Percentiles rank a stretch among this genome's conserved stretches.
phyloP scores from a whole-genome alignment of 176 grass and related monocot species.

The Cenchrus americanus region DNA sequence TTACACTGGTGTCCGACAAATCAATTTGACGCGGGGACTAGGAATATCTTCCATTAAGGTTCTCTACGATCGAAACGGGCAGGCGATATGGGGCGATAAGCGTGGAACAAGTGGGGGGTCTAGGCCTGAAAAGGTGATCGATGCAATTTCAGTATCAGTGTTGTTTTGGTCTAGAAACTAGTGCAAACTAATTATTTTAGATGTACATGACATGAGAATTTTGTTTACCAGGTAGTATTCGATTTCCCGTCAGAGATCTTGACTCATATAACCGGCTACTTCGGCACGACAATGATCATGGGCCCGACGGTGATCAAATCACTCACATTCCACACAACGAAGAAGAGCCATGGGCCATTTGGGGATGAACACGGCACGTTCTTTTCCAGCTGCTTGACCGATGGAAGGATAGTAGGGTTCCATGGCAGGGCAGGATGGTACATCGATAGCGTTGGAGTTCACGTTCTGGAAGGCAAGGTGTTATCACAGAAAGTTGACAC shows the following conservation, averaged over 20 bases:
- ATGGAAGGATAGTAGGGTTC: slow-evolving; percentile 77
- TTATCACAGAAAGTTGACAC: slow-evolving; percentile 36
- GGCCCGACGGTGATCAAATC: slow-evolving; percentile 82
- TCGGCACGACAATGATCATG: slow-evolving; percentile 74
- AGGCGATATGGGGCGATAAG: slow-evolving; percentile 87
- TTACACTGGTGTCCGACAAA: slow-evolving; percentile 74
- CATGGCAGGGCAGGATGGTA: slow-evolving; percentile 83
- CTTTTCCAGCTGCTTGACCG: slow-evolving; percentile 79
- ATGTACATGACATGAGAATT: neutral
- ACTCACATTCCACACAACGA: slow-evolving; percentile 87
- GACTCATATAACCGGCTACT: slow-evolving; percentile 85
- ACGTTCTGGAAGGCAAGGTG: slow-evolving; percentile 89
- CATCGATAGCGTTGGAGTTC: slow-evolving; percentile 82
- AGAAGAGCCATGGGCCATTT: slow-evolving; percentile 73
- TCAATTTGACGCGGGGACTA: slow-evolving; percentile 63
- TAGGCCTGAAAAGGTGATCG: slow-evolving; percentile 67
- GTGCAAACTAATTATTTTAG: neutral
- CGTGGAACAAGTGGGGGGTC: slow-evolving; percentile 65
- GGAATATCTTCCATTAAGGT: slow-evolving; percentile 82
- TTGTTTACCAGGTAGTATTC: slow-evolving; percentile 61
- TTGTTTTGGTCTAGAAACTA: neutral
- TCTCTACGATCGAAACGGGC: slow-evolving; percentile 86
- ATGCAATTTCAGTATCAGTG: slow-evolving; percentile 9
- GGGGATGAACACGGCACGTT: slow-evolving; percentile 82
- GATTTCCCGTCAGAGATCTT: slow-evolving; percentile 88